Conservation (phyloP, 2,329 filamentous ascomycete genomes). For the Thielaviopsis punctulata region DNA sequence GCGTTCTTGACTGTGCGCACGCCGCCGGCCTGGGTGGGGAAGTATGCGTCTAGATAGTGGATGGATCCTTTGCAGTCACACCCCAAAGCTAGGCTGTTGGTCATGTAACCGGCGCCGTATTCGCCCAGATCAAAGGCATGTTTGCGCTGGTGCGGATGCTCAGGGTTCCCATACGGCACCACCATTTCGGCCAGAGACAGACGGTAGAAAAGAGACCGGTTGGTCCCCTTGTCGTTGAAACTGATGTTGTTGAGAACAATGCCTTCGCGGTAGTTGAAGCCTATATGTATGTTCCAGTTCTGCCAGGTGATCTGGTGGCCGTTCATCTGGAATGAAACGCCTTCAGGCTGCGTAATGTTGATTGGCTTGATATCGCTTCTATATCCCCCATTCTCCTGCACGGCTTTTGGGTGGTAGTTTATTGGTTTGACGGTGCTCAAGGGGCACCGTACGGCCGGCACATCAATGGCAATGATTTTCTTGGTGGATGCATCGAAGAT, state of each 20-base stretch:
- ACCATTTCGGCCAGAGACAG: conserved; percentile 88
- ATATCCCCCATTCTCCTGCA: conserved; percentile 60
- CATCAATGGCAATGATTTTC: conserved; percentile 65
- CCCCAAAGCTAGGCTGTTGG: conserved; percentile 57
- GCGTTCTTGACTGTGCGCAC: conserved; percentile 77
- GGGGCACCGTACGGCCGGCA: conserved; percentile 60
- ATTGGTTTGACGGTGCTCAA: conserved; percentile 53
- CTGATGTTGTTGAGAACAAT: conserved; percentile 81
- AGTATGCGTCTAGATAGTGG: conserved; percentile 77
- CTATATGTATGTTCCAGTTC: conserved; percentile 84
- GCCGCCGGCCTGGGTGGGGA: conserved; percentile 62
- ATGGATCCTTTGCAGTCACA: conserved; percentile 84
- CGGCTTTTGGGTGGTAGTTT: conserved; percentile 62
- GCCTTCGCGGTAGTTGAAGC: conserved; percentile 89
- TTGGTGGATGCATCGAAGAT: conserved; percentile 72
- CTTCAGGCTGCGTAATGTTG: conserved; percentile 74
- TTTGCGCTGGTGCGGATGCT: conserved; percentile 64
- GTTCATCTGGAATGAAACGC: conserved; percentile 67
- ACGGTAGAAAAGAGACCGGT: conserved; percentile 71
- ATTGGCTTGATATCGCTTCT: conserved; percentile 68
- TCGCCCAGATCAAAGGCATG: conserved; percentile 70
- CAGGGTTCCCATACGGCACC: conserved; percentile 71
- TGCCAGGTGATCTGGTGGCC: conserved; percentile 71
- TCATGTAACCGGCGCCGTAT: conserved; percentile 71
- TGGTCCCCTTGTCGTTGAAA: conserved; percentile 66